These are phyloP conservation scores for Fusarium xyrophilum DNA, from an alignment of 2,329 filamentous ascomycete species.

Conservation along the genomic window DNA sequence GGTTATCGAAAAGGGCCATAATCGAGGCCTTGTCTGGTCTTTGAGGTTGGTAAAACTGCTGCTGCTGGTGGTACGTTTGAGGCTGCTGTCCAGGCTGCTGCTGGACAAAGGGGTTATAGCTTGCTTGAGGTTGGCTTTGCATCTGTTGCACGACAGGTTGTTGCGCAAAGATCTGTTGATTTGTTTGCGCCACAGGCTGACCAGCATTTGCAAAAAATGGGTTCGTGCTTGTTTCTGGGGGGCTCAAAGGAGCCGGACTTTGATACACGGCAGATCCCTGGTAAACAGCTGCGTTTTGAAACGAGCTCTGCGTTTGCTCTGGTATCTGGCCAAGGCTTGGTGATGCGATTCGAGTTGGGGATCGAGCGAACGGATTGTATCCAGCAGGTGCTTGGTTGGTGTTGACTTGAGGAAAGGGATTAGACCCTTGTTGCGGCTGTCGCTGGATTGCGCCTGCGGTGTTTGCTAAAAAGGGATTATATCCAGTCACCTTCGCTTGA, in stretches of 20 bases:
- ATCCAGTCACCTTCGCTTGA: constrained; percentile 51
- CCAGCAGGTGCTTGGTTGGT: constrained; percentile 46
- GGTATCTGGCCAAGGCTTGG: constrained; percentile 60
- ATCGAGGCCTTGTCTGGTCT: constrained; percentile 76
- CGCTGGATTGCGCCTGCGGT: constrained; percentile 44
- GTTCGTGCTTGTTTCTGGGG: constrained; percentile 44
- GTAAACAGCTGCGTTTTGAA: constrained; percentile 45
- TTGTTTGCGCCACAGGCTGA: constrained; percentile 40
- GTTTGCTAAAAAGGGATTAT: constrained; percentile 61
- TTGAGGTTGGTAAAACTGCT: constrained; percentile 51
- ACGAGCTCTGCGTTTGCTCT: constrained; percentile 58
- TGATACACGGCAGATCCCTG: constrained; percentile 47
- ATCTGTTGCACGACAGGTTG: constrained; percentile 32
- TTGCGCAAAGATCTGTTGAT: constrained; percentile 41
- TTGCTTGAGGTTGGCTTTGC: constrained; percentile 23
- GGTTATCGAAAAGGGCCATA: constrained; percentile 74
- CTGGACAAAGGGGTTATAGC: constrained; percentile 42
- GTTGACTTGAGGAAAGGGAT: constrained; percentile 48
- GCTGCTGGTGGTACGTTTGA: constrained; percentile 39
- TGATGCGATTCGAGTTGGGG: constrained; percentile 59
- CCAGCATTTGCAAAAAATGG: constrained; percentile 48
- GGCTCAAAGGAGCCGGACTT: constrained; percentile 38
- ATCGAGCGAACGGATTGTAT: constrained; percentile 59
- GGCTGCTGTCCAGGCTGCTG: constrained; percentile 35
- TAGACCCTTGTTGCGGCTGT: constrained; percentile 46